Evolutionary conservation across 2,329 filamentous ascomycete species (phyloP).

Genomic region (Plectosphaerella sp.): DNA sequence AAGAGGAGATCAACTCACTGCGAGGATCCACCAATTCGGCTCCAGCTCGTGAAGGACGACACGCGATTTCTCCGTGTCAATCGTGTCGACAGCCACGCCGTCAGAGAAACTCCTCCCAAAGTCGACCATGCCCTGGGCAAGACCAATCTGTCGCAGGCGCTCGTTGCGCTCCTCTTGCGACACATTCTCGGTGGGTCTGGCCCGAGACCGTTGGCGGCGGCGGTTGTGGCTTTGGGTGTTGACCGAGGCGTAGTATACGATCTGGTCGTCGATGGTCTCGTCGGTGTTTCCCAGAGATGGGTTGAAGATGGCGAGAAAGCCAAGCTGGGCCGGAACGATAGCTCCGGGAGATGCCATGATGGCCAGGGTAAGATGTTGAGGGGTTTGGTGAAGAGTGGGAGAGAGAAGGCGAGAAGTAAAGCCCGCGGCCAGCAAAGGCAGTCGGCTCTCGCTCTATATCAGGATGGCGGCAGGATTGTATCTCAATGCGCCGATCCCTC

Average conservation of each 20-base stretch:
- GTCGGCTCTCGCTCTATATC: too few relatives aligned
- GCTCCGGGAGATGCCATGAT: slow-evolving; percentile 11
- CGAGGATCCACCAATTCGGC: slow-evolving; percentile 90
- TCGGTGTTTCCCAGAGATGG: slow-evolving; percentile 65
- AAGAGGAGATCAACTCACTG: slow-evolving; percentile 50
- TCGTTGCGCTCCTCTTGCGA: slow-evolving; percentile 73
- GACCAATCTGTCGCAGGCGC: slow-evolving; percentile 83
- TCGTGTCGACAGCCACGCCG: slow-evolving; percentile 70
- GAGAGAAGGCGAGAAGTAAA: neutral
- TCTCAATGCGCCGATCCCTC: too few relatives aligned
- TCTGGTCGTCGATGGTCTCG: slow-evolving; percentile 67
- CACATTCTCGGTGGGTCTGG: slow-evolving; percentile 36
- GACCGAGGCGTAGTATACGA: slow-evolving; percentile 85
- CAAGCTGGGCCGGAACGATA: slow-evolving; percentile 74
- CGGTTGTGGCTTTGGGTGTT: slow-evolving; percentile 34
- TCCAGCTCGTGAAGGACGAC: slow-evolving; percentile 86
- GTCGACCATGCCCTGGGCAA: slow-evolving; percentile 93
- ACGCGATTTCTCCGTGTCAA: slow-evolving; percentile 87
- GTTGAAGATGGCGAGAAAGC: slow-evolving; percentile 93
- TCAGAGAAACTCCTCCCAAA: slow-evolving; percentile 87
- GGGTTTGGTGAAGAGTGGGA: neutral
- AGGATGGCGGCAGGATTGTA: too few relatives aligned
- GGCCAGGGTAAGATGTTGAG: too few relatives aligned
- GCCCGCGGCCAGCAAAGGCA: neutral
- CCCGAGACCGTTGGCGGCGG: slow-evolving; percentile 32